Evolutionary conservation across 345 rosid species (phyloP).

Genomic region (Eucalyptus sp.): DNA sequence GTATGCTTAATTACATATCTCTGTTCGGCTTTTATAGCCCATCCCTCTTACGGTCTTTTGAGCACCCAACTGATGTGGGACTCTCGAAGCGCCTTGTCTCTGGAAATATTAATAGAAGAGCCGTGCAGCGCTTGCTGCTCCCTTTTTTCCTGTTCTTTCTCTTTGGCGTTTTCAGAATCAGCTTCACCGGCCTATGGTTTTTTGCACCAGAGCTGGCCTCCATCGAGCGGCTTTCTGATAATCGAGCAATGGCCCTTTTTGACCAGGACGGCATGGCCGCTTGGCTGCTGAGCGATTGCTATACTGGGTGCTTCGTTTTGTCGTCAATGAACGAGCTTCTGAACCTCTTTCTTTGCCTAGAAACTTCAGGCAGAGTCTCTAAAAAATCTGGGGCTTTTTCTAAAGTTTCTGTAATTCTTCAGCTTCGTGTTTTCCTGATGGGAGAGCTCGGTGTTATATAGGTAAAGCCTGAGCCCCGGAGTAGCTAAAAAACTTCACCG

Average conservation of each 20-base stretch:
- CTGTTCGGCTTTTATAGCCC: rapidly evolving
- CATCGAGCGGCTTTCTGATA: neutral
- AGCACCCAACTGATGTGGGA: rapidly evolving
- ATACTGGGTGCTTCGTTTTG: neutral
- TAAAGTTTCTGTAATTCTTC: neutral
- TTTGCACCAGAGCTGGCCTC: neutral
- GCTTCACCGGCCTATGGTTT: neutral
- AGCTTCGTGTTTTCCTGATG: neutral
- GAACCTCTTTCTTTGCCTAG: neutral
- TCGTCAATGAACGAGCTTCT: neutral
- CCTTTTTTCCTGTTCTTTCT: neutral
- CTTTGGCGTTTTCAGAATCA: neutral
- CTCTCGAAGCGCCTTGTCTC: neutral
- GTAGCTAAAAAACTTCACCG: neutral
- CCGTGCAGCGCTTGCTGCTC: neutral
- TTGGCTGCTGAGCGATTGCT: neutral
- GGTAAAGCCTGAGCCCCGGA: neutral
- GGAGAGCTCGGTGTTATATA: neutral
- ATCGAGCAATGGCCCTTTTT: neutral
- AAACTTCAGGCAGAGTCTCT: neutral
- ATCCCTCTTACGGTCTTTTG: no score
- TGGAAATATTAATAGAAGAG: neutral
- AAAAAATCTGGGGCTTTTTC: neutral
- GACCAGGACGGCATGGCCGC: neutral
- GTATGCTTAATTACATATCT: rapidly evolving